Evolutionary conservation across 352 stramenopile genomes (phyloP), one percentile per base, ranked within the genome.

Genomic region (Phytopythium helicoides): DNA sequence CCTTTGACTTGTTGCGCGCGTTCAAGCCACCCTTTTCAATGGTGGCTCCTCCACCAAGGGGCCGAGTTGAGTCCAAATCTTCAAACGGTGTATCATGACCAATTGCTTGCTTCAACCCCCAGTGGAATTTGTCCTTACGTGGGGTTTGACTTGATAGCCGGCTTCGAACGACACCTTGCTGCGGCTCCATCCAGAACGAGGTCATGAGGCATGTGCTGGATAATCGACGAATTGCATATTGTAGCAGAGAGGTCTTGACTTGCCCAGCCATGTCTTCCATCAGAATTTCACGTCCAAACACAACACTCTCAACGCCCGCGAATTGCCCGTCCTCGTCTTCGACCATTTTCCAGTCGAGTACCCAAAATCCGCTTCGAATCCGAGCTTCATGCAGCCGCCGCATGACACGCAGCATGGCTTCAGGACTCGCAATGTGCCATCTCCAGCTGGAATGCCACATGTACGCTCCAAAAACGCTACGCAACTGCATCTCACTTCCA

Each of bases 151-250:
- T 75, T 1, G 81, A 76, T 22, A 91, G 39, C 0, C 64, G 75
- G 18, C 67, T 75, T 46, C 88, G 88, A 18, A 89, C 69, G 40
- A 77, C 66, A 6, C 83, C 83, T 60, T 92, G 76, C 52, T 92
- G 81, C 3, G 86, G 86, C 56, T 95, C 86, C 83, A 95, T 94
- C 86, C 86, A 95, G 33, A 95, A 84, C 7, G 83, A 94, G 10
- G 83, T 95, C 69, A 91, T 74, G 31, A 95, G 58, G n/a, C 67
- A 86, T 31, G 79, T 83, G 42, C 90, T 81, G 1, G 83, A 87
- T 2, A 92, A 65, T 41, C 81, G 71, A 22, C 68, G 72, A 40
- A 95, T 66, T 1, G 69, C 83, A 64, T 94, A 95, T 64, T 95
- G 86, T 25, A 94, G 66, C 7, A 92, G 42, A 1, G 77, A 86